Conservation (phyloP, 1,139 yeast species). For the Candida smagusa region DNA sequence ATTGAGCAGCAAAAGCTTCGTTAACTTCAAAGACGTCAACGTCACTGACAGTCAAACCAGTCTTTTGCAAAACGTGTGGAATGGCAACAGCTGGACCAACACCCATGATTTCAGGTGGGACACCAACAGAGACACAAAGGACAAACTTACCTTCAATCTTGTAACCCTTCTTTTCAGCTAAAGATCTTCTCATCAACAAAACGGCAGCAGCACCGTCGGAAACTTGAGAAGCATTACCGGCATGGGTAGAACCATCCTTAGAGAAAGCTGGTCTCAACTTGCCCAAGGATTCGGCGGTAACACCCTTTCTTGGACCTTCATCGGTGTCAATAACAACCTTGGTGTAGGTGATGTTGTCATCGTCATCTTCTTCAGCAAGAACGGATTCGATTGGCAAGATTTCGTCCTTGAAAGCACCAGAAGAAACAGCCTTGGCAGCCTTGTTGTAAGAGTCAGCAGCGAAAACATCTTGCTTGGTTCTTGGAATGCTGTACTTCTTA, state of each 20-base stretch:
- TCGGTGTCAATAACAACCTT: conserved; percentile 61
- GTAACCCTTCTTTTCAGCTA: conserved; percentile 71
- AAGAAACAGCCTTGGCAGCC: conserved; percentile 70
- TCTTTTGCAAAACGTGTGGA: conserved; percentile 69
- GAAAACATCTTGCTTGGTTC: conserved; percentile 78
- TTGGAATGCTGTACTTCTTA: conserved; percentile 55
- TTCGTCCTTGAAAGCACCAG: conserved; percentile 80
- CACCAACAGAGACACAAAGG: conserved; percentile 77
- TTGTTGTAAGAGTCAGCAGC: conserved; percentile 83
- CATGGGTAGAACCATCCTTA: conserved; percentile 80
- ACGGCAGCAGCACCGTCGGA: conserved; percentile 96
- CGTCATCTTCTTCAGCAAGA: conserved; percentile 49
- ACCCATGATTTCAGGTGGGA: conserved; percentile 97
- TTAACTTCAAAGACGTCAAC: conserved; percentile 80
- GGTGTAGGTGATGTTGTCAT: conserved; percentile 39
- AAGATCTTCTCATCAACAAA: conserved; percentile 79
- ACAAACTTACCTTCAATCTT: conserved; percentile 72
- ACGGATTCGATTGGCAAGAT: conserved; percentile 71
- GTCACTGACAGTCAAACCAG: conserved; percentile 63
- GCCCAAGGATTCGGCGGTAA: conserved; percentile 69
- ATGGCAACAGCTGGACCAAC: conserved; percentile 95
- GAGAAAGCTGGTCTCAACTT: conserved; percentile 88
- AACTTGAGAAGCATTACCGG: conserved; percentile 95
- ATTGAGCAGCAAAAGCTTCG: conserved; percentile 96
- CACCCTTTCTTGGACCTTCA: conserved; percentile 90